Evolutionary conservation across 768 basidiomycete genomes (phyloP).

Genomic region (Mycena leptocephala): DNA sequence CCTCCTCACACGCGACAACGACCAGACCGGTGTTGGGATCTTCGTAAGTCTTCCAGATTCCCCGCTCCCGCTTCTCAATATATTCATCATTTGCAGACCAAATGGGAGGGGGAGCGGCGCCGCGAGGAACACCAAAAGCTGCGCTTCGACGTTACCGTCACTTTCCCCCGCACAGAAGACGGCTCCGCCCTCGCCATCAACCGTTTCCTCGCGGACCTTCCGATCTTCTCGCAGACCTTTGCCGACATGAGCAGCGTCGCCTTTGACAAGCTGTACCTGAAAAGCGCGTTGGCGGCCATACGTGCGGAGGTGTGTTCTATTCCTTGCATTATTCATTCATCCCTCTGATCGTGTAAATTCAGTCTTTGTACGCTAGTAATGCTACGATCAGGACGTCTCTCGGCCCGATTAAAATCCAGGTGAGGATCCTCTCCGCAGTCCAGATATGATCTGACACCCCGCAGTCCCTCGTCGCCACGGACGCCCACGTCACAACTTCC

Average conservation of each 20-base stretch:
- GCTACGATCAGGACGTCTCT: neutral
- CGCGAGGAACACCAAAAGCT: constrained; percentile 15
- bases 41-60: constrained; percentile 54
- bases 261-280: constrained; percentile 13
- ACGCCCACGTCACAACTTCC: neutral
- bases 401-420: constrained; percentile 9
- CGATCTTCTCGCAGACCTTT: constrained; percentile 24
- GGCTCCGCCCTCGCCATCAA: constrained; percentile 6
- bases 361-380: constrained; percentile 9
- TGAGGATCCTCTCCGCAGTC: too few relatives aligned
- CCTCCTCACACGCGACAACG: constrained; percentile 37
- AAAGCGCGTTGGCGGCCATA: neutral
- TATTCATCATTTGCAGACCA: neutral
- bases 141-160: constrained; percentile 26
- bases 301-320: constrained; percentile 5
- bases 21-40: constrained; percentile 50
- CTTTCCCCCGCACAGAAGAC: constrained; percentile 19
- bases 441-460: too few relatives aligned
- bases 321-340: neutral
- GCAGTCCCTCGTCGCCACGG: constrained; percentile 13
- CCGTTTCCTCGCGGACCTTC: constrained; percentile 17
- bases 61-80: neutral
- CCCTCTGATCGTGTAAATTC: neutral
- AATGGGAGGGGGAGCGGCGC: neutral
- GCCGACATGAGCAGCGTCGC: constrained; percentile 15